phyloP scores from a whole-genome alignment of 2,329 filamentous ascomycete species.

The Zymoseptoria crescenta region DNA sequence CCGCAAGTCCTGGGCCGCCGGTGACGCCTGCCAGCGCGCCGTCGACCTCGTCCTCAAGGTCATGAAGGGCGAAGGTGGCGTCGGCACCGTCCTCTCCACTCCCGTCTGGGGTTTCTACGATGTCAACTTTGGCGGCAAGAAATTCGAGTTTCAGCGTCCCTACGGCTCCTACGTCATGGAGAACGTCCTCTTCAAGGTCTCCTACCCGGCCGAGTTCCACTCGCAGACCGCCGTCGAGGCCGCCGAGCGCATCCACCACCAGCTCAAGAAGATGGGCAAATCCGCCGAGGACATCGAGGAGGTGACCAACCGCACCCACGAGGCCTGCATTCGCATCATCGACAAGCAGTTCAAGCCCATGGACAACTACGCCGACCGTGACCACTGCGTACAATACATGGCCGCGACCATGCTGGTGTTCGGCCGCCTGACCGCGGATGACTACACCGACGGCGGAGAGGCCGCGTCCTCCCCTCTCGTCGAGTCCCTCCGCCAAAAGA shows the following conservation, averaged over 20 bases:
- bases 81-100: constrained; percentile 87
- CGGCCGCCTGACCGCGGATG: constrained; percentile 82
- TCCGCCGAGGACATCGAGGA: constrained; percentile 87
- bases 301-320: constrained; percentile 91
- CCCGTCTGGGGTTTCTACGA: constrained; percentile 98
- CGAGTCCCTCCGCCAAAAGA: constrained; percentile 85
- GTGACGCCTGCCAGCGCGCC: constrained; percentile 96
- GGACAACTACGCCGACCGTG: constrained; percentile 99
- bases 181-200: constrained; percentile 99
- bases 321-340: constrained; percentile 97
- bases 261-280: constrained; percentile 79
- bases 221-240: constrained; percentile 97
- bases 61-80: constrained; percentile 81
- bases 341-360: constrained; percentile 99
- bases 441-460: constrained; percentile 89
- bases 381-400: constrained; percentile 99
- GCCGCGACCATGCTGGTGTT: constrained; percentile 91
- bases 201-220: constrained; percentile 97
- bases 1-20: constrained; percentile 96
- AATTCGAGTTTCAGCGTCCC: constrained; percentile 89
- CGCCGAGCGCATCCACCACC: constrained; percentile 76
- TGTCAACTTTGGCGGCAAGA: constrained; percentile 90
- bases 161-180: constrained; percentile 99
- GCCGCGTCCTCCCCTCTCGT: constrained; percentile 84
- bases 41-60: constrained; percentile 98